phyloP scores from a whole-genome alignment of 208 protist genomes.

The Acanthamoeba sp. region DNA sequence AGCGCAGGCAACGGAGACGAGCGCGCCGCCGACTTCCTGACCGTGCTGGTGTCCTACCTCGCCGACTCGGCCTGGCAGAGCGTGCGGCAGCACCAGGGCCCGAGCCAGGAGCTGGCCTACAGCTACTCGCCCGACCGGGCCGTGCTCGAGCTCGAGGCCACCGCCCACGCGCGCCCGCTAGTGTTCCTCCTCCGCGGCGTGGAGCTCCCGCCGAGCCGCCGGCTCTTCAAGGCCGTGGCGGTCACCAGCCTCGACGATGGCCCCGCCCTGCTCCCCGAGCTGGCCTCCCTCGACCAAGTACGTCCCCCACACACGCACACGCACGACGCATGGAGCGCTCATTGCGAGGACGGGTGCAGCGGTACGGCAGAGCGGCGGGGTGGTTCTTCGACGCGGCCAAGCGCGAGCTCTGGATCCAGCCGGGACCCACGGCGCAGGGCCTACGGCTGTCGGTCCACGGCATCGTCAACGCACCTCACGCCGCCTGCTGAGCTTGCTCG shows the following conservation, averaged over 20 bases:
- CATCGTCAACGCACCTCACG: not conserved
- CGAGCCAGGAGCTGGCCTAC: slow-evolving; percentile 24
- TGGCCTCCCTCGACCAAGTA: not conserved
- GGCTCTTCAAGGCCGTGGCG: slow-evolving; percentile 1
- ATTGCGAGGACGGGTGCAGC: not conserved
- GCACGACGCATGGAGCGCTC: not conserved
- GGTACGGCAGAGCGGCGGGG: not conserved
- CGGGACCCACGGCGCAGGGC: not conserved
- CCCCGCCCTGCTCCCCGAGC: not conserved
- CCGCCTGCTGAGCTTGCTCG: not conserved
- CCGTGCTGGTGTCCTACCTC: slow-evolving; percentile 45
- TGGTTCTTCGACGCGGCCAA: slow-evolving; percentile 41
- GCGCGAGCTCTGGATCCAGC: slow-evolving; percentile 29
- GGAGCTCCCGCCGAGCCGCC: not conserved
- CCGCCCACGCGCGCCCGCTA: slow-evolving; percentile 14
- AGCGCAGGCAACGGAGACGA: not conserved
- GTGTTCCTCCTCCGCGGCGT: slow-evolving; percentile 46
- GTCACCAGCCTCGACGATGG: not conserved
- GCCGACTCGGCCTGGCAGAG: not conserved
- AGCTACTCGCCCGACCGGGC: not conserved
- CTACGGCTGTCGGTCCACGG: not conserved
- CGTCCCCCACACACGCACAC: not conserved
- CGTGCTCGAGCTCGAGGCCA: slow-evolving; percentile 13
- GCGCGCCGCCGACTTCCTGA: slow-evolving; percentile 14
- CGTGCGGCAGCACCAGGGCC: slow-evolving; percentile 19